Base-by-base conservation (phyloP, 2,329 filamentous ascomycete genomes). In the Pseudocercospora pini-densiflorae region DNA sequence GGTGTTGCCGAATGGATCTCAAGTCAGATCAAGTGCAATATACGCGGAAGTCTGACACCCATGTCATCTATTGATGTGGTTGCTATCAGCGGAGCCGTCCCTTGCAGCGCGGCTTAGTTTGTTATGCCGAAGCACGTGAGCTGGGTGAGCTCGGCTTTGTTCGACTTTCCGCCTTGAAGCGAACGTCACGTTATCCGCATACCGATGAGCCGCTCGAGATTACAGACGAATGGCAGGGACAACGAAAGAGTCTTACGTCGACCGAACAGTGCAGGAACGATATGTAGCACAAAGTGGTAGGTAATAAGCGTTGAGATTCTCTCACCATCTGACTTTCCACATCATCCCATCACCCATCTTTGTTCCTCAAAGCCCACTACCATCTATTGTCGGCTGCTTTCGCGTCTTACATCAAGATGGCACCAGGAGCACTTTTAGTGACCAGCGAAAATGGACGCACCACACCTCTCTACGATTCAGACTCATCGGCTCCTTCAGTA, bases 381-480 rank as follows among this genome's bases (percentile, higher is more conserved):
- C 55, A 10, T 12, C 16, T 58, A 36, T 58, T 58, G 31, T 58
- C 55, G 23, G 53, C 57, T 53, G 58, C 45, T 33, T 23, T 51
- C 21, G 36, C 31, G 27, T 19, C 10, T 21, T 29, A 55, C 51
- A 60, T 54, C 66, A 72, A 47, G 36, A 76, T 80, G 62, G 79
- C 80, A 63, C 83, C 83, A 68, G 78, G 81, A 71, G 72, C 72
- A 59, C 66, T 74, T 10, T 53, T 74, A 9, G 70, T 76, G 62
- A 71, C 77, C 24, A 72, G 73, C 10, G 67, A 71, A 23, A 75
- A 73, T 51, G 76, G 77, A 59, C 59, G 71, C 24, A 70, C 74
- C 6, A 63, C 68, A 7, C 67, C 72, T n/a, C 68, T 72, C 10
- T 70, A 71, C 64, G 65, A 68, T 27, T 64, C 66, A 6, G 65